Base-by-base conservation (phyloP, 768 basidiomycete genomes). In the Obba rivulosa region DNA sequence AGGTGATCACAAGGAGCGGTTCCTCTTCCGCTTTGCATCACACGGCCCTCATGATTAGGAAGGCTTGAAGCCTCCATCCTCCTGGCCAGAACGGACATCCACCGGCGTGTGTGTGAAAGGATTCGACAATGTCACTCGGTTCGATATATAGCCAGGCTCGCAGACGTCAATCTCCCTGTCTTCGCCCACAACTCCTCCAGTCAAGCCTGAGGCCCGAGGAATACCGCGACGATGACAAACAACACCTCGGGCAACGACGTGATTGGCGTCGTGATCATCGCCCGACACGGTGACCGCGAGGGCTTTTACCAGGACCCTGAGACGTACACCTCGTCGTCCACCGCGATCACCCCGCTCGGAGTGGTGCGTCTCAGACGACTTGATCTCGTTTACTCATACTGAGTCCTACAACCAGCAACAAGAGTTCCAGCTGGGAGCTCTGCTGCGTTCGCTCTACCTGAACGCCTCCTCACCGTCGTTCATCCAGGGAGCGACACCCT, bases 81-180 rank as follows among this genome's bases (percentile, higher is more conserved):
- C 28, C 28, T 31, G 28, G 28, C 28, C 13, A 31, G 28, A 31
- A 31, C 13, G 13, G 28, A 13, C 13, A 13, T 31, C 13, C 28
- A 31, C 7, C 28, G 28, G 28, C 7, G 7, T 31, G 7, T 31
- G 28, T 31, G 28, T 31, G 28, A 31, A 31, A 31, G 28, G 28
- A 5, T 31, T 31, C 7, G 28, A 31, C 28, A 13, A 13, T 13
- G 28, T 31, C 7, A 31, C 28, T 31, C 13, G 28, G 28, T 5
- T 31, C 5, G 28, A 7, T 31, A 31, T 31, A 31, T 31, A 31
- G 28, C 28, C n/a, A n/a, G 21, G 28, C 61, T 22, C 41, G 81
- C 88, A 89, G 41, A 92, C 87, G 62, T 92, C 90, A 42, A 92
- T 77, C 60, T 92, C n/a, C 28, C 28, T 5, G 5, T 31, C 34